These are phyloP conservation scores for Yarrowia bubula DNA, from an alignment of 805 yeast species.

Conservation along the genomic window DNA sequence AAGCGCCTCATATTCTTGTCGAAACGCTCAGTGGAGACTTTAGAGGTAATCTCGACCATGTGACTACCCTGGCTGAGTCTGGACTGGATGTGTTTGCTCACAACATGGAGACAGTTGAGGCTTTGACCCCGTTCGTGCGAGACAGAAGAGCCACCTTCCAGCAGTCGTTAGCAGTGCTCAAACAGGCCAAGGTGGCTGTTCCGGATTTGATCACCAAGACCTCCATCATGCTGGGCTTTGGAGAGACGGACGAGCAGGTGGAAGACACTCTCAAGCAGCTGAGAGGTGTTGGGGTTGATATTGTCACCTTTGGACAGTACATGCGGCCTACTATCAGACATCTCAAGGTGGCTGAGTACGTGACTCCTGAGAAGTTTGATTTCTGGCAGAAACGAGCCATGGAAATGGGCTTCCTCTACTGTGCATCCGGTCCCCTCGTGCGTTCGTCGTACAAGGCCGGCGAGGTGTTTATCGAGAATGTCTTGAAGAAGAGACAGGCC, in stretches of 20 bases:
- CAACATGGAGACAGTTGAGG: constrained; percentile 95
- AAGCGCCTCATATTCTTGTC: constrained; percentile 86
- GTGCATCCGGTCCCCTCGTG: constrained; percentile 96
- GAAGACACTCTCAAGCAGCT: constrained; percentile 71
- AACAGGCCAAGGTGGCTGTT: constrained; percentile 74
- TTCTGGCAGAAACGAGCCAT: constrained; percentile 84
- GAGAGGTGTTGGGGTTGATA: constrained; percentile 77
- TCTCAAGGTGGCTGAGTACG: constrained; percentile 95
- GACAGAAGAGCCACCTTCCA: constrained; percentile 95
- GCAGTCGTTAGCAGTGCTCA: constrained; percentile 76
- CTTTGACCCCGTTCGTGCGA: constrained; percentile 86
- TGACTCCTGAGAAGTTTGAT: constrained; percentile 91
- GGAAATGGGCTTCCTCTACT: constrained; percentile 88
- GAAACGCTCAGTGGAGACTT: constrained; percentile 96
- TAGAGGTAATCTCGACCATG: constrained; percentile 83
- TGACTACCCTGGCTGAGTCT: constrained; percentile 71
- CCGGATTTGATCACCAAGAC: constrained; percentile 85
- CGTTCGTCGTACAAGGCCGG: constrained; percentile 98
- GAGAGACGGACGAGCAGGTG: constrained; percentile 91
- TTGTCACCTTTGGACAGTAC: constrained; percentile 97
- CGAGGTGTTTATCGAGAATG: constrained; percentile 94
- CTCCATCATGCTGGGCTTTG: constrained; percentile 93
- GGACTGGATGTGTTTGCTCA: constrained; percentile 97
- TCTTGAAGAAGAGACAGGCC: constrained; percentile 66
- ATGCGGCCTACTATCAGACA: constrained; percentile 99